Conservation (phyloP, 805 yeast genomes). For the Lachancea fermentati region DNA sequence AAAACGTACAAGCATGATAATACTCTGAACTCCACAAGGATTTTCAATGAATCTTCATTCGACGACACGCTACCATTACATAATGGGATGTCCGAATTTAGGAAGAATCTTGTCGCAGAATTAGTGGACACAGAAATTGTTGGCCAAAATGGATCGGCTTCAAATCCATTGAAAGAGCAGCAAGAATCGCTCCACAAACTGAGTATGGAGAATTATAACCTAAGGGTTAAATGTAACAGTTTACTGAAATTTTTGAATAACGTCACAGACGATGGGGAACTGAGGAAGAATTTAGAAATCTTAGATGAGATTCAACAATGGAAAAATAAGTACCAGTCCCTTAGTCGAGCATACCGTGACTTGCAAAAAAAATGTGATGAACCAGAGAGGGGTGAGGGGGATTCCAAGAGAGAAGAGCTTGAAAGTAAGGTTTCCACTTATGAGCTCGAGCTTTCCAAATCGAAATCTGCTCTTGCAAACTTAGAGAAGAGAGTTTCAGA, state of each 20-base stretch:
- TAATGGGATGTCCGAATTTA: conserved; percentile 4
- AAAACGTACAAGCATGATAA: conserved; percentile 15
- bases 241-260: conserved; percentile 26
- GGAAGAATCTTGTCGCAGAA: conserved; percentile 18
- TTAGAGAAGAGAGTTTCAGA: conserved; percentile 4
- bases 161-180: conserved; percentile 31
- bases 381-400: no score
- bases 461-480: conserved; percentile 11
- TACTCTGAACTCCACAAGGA: conserved; percentile 20
- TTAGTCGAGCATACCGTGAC: conserved; percentile 12
- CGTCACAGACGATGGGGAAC: conserved; percentile 24
- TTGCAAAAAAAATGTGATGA: conserved; percentile 15
- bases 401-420: no score
- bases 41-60: conserved; percentile 29
- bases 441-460: conserved; percentile 2
- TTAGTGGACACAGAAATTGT: conserved; percentile 12
- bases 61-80: conserved; percentile 28
- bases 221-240: conserved; percentile 27
- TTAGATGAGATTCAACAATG: conserved; percentile 22
- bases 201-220: conserved; percentile 24
- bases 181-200: conserved; percentile 22
- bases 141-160: conserved; percentile 9
- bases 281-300: conserved; percentile 18
- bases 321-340: conserved; percentile 14
- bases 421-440: conserved; percentile 2